Evolutionary conservation across 1,284 basidiomycete species (phyloP), one percentile per base, ranked within the genome.

Genomic region (Stygiomarasmius scandens): DNA sequence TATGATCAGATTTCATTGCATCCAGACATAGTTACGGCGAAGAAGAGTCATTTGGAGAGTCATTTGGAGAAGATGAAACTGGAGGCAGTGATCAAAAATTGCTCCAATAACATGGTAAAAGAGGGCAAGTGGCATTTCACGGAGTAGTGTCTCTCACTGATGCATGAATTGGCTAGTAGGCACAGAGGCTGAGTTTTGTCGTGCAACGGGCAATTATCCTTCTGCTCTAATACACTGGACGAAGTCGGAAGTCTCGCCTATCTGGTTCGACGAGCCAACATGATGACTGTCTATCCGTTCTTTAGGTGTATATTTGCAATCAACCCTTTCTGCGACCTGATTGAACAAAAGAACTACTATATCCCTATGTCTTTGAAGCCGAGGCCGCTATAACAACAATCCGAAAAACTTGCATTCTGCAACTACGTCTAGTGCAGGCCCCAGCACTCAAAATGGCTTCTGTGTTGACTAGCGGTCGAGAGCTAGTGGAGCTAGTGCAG

Each of bases 91-190:
- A 77, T 96, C 67, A 94, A 93, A 80, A 90, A 89, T 14, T 95
- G 95, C 67, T 81, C 86, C 59, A 93, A 90, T 66, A 96, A 95
- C 68, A 87, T 95, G 84, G 94, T 96, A 77, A 95, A 95, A 71
- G 95, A 96, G 94, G 63, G 92, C 93, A 64, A 51, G 86, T 76
- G 12, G 20, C 45, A n/a, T n/a, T n/a, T n/a, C n/a, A n/a, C n/a
- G n/a, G n/a, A 27, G 20, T n/a, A 22, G 52, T 16, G 57, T 56
- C 12, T 50, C n/a, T 46, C 52, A 10, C 32, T 29, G 49, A 16
- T 43, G 54, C 19, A 53, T 22, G 29, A n/a, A 34, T 24, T 36
- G 50, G 16, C 41, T n/a, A n/a, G n/a, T n/a, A 92, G 85, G 0
- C 86, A 95, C 72, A 80, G 92, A 50, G 11, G 94, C 89, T 24